These are phyloP conservation scores for Sclerotinia trifoliorum DNA, from an alignment of 2,329 filamentous ascomycete genomes.

Conservation along the genomic window DNA sequence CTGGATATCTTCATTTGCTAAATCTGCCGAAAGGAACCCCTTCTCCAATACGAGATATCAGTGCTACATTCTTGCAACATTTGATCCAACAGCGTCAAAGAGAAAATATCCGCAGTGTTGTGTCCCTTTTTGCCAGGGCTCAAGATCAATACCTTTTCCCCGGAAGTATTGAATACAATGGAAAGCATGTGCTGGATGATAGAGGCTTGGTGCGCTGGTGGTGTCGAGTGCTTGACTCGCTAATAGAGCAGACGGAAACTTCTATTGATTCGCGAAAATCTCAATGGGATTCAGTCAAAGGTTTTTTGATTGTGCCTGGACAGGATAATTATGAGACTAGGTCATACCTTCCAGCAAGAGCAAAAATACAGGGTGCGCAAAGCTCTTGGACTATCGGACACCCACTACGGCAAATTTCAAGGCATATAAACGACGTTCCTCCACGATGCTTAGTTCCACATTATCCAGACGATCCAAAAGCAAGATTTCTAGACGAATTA, in stretches of 20 bases:
- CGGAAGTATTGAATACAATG: conserved; percentile 77
- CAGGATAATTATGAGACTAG: conserved; percentile 77
- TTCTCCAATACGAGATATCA: conserved; percentile 73
- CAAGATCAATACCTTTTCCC: conserved; percentile 96
- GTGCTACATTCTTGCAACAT: conserved; percentile 72
- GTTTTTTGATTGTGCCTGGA: conserved; percentile 84
- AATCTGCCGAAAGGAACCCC: conserved; percentile 59
- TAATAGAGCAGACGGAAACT: conserved; percentile 46
- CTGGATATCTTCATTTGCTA: conserved; percentile 74
- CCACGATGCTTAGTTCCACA: conserved; percentile 82
- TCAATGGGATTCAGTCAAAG: conserved; percentile 56
- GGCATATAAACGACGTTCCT: conserved; percentile 65
- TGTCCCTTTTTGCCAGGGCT: conserved; percentile 88
- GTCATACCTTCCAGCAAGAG: conserved; percentile 66
- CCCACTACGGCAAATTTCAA: conserved; percentile 64
- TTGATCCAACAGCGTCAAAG: conserved; percentile 67
- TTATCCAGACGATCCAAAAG: conserved; percentile 94
- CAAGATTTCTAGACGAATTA: conserved; percentile 81
- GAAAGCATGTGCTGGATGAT: conserved; percentile 91
- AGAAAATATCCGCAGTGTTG: conserved; percentile 64
- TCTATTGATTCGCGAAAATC: conserved; percentile 9
- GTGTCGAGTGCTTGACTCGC: conserved; percentile 80
- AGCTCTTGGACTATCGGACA: conserved; percentile 64
- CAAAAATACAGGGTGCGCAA: conserved; percentile 30
- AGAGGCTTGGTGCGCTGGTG: conserved; percentile 91